Conservation (phyloP, 805 yeast genomes). For the Jamesozyma gamospora region DNA sequence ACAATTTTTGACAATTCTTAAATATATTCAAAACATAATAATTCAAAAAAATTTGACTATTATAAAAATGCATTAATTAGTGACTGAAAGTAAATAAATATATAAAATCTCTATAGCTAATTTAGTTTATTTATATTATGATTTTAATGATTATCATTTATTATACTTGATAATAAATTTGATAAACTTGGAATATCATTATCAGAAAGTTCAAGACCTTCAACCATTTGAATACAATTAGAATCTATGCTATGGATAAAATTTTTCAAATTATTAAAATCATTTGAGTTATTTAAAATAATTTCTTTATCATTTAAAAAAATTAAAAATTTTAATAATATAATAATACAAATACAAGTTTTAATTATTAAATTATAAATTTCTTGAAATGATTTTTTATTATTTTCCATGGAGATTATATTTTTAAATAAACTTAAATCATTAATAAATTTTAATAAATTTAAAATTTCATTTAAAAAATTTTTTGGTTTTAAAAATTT, state of each 20-base stretch:
- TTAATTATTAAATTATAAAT: constrained; percentile 1
- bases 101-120: too few relatives aligned
- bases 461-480: neutral
- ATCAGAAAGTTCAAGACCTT: neutral
- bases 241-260: neutral
- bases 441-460: too few relatives aligned
- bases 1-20: too few relatives aligned
- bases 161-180: neutral
- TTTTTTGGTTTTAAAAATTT: neutral
- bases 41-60: too few relatives aligned
- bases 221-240: neutral
- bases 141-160: too few relatives aligned
- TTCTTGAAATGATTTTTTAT: neutral
- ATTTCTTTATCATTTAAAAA: neutral
- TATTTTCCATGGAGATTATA: neutral
- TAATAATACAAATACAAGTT: constrained; percentile 1
- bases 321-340: neutral
- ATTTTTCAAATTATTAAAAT: neutral
- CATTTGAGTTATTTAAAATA: neutral
- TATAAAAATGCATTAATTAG: too few relatives aligned
- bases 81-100: too few relatives aligned
- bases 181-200: neutral
- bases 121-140: too few relatives aligned
- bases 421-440: neutral
- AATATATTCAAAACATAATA: too few relatives aligned